Evolutionary conservation across 805 yeast species (phyloP), one percentile per base, ranked within the genome.

Genomic region (Teunomyces stri): DNA sequence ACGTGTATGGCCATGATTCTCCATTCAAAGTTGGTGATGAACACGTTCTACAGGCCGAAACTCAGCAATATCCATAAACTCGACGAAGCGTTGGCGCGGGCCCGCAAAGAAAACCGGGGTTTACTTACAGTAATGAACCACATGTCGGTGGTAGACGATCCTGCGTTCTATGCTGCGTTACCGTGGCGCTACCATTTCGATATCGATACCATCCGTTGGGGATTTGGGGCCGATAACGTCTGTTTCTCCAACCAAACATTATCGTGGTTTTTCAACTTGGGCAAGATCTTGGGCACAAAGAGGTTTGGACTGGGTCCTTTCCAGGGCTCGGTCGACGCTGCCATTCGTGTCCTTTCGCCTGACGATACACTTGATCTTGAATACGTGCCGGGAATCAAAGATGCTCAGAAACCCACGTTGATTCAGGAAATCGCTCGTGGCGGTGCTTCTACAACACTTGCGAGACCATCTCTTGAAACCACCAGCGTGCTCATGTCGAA

Each of bases 281-380:
- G 99, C 2, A 91, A 91, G 66, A 85, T 90, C n/a, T 69, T 92
- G 50, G 80, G 92, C 0, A 88, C 96, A 1, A 84, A 82, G 57
- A 73, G 99, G 53, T 91, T 91, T 65, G 98, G 98, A 1, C 81
- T 76, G 20, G 97, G 98, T 0, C 96, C 96, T 0, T 92, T 89
- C 68, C 99, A 92, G 68, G 88, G 87, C 1, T 81, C 94, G 0
- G 61, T 92, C 7, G 98, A 92, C 66, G 96, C 96, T 1, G 86
- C 92, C 10, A 79, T 94, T 35, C 71, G 91, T 52, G 67, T 92
- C 13, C 66, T 92, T 43, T 82, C 89, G 35, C 94, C 94, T 0
- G 94, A 87, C 61, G 88, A 85, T 55, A 82, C 84, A 3, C 58
- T 80, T 44, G 80, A 78, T 50, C 58, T 72, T 31, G 76, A 74